Conservation (phyloP, 306 rosid species). For the Quercus berberidifolia region DNA sequence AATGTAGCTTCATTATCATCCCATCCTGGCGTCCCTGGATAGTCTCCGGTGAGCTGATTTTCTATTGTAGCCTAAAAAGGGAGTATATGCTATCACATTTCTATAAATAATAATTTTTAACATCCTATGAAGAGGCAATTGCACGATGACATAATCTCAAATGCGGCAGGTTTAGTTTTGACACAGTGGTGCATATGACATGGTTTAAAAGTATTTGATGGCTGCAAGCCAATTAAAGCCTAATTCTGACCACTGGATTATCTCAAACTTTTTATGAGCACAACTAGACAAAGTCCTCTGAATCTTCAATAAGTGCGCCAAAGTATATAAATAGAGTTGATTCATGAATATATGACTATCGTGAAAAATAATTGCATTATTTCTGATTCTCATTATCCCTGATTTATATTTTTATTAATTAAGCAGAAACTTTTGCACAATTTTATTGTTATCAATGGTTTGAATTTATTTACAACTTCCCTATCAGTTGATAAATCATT, state of each 20-base stretch:
- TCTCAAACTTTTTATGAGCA: background rate
- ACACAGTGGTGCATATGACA: background rate
- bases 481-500: background rate
- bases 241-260: background rate
- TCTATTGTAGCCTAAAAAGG: slow-evolving; percentile 54
- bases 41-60: slow-evolving; percentile 67
- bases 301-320: background rate
- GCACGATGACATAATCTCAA: background rate
- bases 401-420: background rate
- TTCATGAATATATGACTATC: background rate
- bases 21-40: slow-evolving; percentile 83
- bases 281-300: background rate
- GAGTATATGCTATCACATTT: slow-evolving; percentile 11
- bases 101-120: slow-evolving; percentile 5
- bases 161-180: slow-evolving; percentile 2
- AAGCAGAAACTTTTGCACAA: background rate
- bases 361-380: background rate
- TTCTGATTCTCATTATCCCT: background rate
- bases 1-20: slow-evolving; percentile 81
- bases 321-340: background rate
- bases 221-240: background rate
- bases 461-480: background rate
- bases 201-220: background rate
- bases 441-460: background rate
- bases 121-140: slow-evolving; percentile 5